Base-by-base conservation (phyloP, 352 stramenopile species). In the Phytophthora podocarpi region DNA sequence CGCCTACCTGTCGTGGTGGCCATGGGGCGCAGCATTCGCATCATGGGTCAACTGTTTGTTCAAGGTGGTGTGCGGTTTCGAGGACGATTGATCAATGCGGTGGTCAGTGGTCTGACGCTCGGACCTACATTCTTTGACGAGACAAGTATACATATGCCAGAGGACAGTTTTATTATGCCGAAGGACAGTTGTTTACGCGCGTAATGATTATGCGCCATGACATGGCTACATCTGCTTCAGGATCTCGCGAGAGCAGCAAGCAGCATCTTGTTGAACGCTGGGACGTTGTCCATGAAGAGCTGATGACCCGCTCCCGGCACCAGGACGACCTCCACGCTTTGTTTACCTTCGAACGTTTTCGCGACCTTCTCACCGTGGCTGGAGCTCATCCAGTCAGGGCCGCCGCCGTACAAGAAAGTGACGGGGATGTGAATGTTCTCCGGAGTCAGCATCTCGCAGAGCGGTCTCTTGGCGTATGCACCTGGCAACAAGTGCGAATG, bases 281-380 rank as follows among this genome's bases (percentile, higher is more conserved):
- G 67, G 1, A 77, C 64, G 53, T 92, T 88, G 73, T 92, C 78
- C 56, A 84, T 80, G 55, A 90, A 91, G 7, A 89, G 72, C 59
- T 89, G 80, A 45, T 91, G 82, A 0, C 82, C 82, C 1, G 78
- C 72, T 9, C 70, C 56, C 10, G 78, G 74, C 2, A 91, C 78
- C 15, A 75, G 40, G 1, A 87, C 41, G 7, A 85, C 70, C 21
- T 85, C 23, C 10, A 85, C 74, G 18, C 67, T 64, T 31, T 74
- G 60, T 16, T 80, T 69, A 13, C 67, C 72, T 2, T 55, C 43
- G 26, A 88, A 85, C 0, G 42, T 63, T 16, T 70, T 69, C 0
- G 66, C 78, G 18, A 89, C 67, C 43, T 83, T 59, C 36, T 87
- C 70, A 15, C 72, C 78, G 37, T 92, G 79, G 11, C 40, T 65